These are phyloP conservation scores for Diphasiastrum complanatum DNA, from an alignment of 83 land plant genomes.

Conservation along the genomic window DNA sequence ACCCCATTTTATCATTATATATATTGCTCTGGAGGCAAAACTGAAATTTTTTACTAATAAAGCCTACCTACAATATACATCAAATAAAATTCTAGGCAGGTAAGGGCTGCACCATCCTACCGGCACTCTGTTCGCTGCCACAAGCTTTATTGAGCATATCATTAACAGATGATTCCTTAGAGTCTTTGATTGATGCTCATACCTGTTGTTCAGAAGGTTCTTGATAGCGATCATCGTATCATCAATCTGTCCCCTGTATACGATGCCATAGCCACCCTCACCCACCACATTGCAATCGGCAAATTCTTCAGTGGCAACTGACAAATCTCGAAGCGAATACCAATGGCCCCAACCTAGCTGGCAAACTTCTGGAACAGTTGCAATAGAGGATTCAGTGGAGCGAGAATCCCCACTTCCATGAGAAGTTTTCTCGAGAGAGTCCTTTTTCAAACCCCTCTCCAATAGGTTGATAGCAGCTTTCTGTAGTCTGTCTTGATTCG, in stretches of 20 bases:
- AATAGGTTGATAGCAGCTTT: too few species aligned
- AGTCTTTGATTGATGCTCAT: not conserved
- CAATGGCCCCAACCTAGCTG: slow-evolving; percentile 14
- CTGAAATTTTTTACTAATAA: too few species aligned
- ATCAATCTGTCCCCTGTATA: slow-evolving; percentile 11
- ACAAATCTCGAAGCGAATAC: slow-evolving; percentile 8
- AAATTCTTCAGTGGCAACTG: slow-evolving; percentile 9
- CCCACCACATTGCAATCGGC: not conserved
- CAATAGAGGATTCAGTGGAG: not conserved
- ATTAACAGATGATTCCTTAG: too few species aligned
- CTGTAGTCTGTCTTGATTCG: too few species aligned
- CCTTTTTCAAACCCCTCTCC: too few species aligned
- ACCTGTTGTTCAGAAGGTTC: slow-evolving; percentile 13
- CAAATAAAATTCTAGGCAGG: too few species aligned
- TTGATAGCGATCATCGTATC: slow-evolving; percentile 8
- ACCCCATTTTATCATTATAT: too few species aligned
- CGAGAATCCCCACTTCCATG: not conserved
- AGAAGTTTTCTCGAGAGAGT: not conserved
- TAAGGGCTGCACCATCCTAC: too few species aligned
- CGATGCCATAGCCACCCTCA: slow-evolving; percentile 18
- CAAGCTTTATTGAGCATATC: too few species aligned
- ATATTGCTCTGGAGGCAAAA: too few species aligned
- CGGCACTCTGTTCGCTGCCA: too few species aligned
- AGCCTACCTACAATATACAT: too few species aligned
- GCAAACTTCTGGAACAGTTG: not conserved